Evolutionary conservation across 805 yeast genomes (phyloP), one percentile per base, ranked within the genome.

Genomic region (Starmerella asiatica): DNA sequence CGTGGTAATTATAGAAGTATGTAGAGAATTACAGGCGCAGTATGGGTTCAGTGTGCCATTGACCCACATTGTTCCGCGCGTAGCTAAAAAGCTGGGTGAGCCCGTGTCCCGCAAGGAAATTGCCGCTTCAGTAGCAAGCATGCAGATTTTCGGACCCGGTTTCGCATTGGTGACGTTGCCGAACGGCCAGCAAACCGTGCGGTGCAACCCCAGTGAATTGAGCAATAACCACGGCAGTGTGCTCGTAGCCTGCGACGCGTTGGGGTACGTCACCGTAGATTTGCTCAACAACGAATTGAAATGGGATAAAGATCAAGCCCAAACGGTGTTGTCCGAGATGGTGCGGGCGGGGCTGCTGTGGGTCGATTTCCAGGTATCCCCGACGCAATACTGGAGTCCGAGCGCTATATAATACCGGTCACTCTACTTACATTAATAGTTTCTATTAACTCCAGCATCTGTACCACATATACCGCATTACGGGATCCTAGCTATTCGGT

Each of bases 21-120:
- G 93, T 53, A 73, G 77, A 39, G 64, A 67, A 19, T 79, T 88
- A 2, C 61, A 77, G 47, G 76, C 70, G 41, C 61, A 76, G 44
- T 86, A 83, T 54, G 96, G 96, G 14, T 96, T 96, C 0, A 63
- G 84, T 12, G 70, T 85, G 18, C 64, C 81, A 0, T 62, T 82
- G 20, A 64, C 70, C 29, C 79, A 75, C 42, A 57, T 79, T 16
- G 53, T 54, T 4, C 50, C 61, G 12, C 54, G 64, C 17, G 63
- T 45, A 17, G 46, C 46, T 19, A 31, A 34, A 9, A 21, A 19
- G 14, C 24, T 36, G 17, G 37, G 26, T 2, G 16, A 14, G 15
- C 24, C 21, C n/a, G 42, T 49, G 27, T 27, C 51, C 23, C 69
- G 66, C 27, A 58, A 56, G 1, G 94, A 84, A 49, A 59, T 84